Evolutionary conservation across 1,284 basidiomycete genomes (phyloP), one percentile per base, ranked within the genome.

Genomic region (Trametes polyzona): DNA sequence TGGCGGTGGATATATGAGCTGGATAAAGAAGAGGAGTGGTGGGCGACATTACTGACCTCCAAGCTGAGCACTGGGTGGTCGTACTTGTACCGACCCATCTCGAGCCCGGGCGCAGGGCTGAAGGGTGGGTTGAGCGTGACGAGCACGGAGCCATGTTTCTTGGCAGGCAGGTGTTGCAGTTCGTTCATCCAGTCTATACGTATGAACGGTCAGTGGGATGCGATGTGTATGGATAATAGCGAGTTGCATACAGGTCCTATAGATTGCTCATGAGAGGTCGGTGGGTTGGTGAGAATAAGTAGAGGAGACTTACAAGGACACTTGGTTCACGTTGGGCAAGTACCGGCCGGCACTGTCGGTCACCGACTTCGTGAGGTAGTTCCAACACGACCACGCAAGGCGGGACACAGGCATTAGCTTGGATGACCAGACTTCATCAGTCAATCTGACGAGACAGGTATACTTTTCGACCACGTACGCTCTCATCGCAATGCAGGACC

Each of bases 41-140:
- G 23, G 14, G 32, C 12, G 6, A n/a, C 2, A n/a, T n/a, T n/a
- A 57, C 72, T 49, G 61, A 82, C 81, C 69, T 76, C 66, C 23
- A 73, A 57, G 67, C 83, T 79, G 41, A 88, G 78, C 40, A 89
- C 77, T 1, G 89, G 88, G 65, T 92, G 92, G 41, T 86, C 81
- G 72, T 93, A 93, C 30, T 74, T 67, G 74, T 82, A 90, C 47
- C 78, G 71, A 1, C 83, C 83, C 23, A 80, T 71, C 4, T 83
- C 70, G 21, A 76, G 81, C 17, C 74, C 73, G 2, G 74, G 68
- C 6, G 77, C 73, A n/a, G 88, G 84, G 53, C 85, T 82, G 63
- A 84, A 82, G 0, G 85, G 87, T 3, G 90, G 84, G 70, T 92
- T 92, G 55, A 92, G 79, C 2, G 92, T 93, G 5, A 91, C 86